Evolutionary conservation across 176 grass and related monocot species (phyloP).

Genomic region (Cenchrus fungigraminus): DNA sequence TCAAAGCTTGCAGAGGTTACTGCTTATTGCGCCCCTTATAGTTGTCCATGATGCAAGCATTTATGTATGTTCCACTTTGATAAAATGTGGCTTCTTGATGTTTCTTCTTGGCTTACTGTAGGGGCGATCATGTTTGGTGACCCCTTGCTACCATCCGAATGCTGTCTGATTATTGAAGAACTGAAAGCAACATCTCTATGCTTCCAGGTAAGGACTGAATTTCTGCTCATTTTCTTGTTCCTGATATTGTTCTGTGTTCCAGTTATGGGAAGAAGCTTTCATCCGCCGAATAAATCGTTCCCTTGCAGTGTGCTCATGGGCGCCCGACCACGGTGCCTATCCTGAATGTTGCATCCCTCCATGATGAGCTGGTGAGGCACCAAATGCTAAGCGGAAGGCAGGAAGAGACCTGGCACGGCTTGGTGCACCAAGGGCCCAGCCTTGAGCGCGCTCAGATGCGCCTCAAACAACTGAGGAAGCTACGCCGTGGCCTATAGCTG

Average conservation of each 20-base stretch:
- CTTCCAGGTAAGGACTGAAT: constrained; percentile 66
- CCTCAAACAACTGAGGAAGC: constrained; percentile 56
- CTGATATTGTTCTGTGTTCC: background rate
- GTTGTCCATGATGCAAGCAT: background rate
- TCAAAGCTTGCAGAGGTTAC: constrained; percentile 94
- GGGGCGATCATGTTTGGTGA: constrained; percentile 99
- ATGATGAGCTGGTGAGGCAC: constrained; percentile 53
- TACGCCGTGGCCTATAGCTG: constrained; percentile 19
- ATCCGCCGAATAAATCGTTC: background rate
- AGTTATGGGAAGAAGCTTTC: background rate
- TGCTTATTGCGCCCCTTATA: background rate
- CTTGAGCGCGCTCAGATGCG: constrained; percentile 56
- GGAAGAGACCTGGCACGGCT: constrained; percentile 64
- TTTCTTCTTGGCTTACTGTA: constrained; percentile 31
- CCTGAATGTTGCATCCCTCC: constrained; percentile 64
- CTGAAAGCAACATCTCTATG: constrained; percentile 90
- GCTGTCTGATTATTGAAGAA: constrained; percentile 90
- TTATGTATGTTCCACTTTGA: background rate
- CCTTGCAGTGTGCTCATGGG: constrained; percentile 89
- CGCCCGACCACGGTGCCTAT: constrained; percentile 86
- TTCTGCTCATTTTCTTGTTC: background rate
- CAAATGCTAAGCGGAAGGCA: constrained; percentile 36
- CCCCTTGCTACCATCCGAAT: constrained; percentile 80
- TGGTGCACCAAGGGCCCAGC: constrained; percentile 54
- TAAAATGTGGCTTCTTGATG: background rate